Conservation (phyloP, 805 yeast genomes). For the Zygosaccharomyces siamensis region DNA sequence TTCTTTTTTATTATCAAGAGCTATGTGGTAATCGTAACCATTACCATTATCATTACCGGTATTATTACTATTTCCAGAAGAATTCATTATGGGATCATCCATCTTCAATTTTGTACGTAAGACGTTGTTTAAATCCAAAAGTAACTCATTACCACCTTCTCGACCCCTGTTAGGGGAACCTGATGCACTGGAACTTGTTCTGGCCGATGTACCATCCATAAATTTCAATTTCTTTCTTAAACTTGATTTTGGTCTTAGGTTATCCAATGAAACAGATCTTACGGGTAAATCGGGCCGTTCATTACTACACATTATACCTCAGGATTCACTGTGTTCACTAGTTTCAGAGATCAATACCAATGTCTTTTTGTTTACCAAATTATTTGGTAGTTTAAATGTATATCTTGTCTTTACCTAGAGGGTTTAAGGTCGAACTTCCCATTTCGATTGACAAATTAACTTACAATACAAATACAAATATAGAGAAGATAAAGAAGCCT, state of each 20-base stretch:
- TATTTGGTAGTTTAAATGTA: neutral
- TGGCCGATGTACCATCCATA: constrained; percentile 16
- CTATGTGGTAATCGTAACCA: neutral
- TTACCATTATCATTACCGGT: neutral
- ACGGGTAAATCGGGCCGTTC: constrained; percentile 10
- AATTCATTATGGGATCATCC: constrained; percentile 11
- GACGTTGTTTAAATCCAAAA: constrained; percentile 25
- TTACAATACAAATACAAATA: neutral
- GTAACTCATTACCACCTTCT: constrained; percentile 15
- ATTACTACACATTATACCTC: constrained; percentile 6
- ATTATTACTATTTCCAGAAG: neutral
- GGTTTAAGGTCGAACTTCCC: neutral
- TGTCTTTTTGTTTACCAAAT: neutral
- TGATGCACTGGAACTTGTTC: constrained; percentile 7
- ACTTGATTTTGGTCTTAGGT: constrained; percentile 12
- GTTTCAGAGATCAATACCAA: neutral
- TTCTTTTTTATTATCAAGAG: constrained; percentile 41
- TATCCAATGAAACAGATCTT: constrained; percentile 18
- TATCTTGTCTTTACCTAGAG: neutral
- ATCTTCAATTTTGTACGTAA: constrained; percentile 23
- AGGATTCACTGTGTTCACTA: neutral
- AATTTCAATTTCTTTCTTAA: constrained; percentile 11
- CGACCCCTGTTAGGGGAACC: constrained; percentile 3
- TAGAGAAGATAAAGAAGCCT: neutral
- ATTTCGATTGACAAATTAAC: constrained; percentile 1